phyloP scores from a whole-genome alignment of 345 rosid genomes.

The Eucalyptus microcorys region DNA sequence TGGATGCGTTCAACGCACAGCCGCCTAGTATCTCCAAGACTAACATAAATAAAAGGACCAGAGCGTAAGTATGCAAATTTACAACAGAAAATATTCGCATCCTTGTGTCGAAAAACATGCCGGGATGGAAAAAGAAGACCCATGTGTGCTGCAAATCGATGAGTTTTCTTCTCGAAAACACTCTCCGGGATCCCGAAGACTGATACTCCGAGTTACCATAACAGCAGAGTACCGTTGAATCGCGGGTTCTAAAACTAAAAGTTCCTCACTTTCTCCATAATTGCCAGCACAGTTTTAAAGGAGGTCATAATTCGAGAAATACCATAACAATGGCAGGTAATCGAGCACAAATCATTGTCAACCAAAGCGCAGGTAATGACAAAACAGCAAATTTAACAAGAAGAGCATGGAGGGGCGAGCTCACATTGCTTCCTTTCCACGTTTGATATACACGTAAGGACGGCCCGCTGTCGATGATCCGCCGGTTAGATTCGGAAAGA shows the following conservation, averaged over 20 bases:
- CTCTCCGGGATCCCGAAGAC: neutral
- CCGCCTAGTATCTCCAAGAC: neutral
- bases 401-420: neutral
- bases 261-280: neutral
- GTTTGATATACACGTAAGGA: constrained; percentile 40
- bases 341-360: neutral
- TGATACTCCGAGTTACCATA: neutral
- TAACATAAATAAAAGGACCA: neutral
- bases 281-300: neutral
- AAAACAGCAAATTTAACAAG: neutral
- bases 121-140: neutral
- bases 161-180: neutral
- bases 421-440: constrained; percentile 66
- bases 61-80: neutral
- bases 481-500: constrained; percentile 24
- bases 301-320: neutral
- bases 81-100: neutral
- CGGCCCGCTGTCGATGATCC: constrained; percentile 8
- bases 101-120: neutral
- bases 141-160: neutral
- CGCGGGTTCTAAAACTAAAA: neutral
- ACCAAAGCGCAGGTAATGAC: neutral
- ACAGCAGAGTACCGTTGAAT: neutral
- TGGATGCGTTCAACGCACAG: neutral
- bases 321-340: neutral